Conservation (phyloP, 306 rosid species). For the Herpetospermum pedunculosum region DNA sequence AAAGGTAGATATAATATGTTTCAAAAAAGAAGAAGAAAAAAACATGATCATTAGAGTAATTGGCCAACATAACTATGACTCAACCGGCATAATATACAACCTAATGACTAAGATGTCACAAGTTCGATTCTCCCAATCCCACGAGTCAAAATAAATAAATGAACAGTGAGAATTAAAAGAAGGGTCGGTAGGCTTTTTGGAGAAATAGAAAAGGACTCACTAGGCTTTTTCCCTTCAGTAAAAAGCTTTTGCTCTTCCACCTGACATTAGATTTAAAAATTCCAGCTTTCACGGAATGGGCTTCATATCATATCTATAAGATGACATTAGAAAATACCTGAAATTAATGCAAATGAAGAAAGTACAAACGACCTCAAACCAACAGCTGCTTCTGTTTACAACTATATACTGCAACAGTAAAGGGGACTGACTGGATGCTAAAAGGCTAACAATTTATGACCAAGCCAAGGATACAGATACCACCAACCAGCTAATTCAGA, state of each 20-base stretch:
- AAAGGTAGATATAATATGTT: too few species aligned
- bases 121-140: too few species aligned
- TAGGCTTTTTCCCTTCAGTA: neutral
- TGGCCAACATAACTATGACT: too few species aligned
- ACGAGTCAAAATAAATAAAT: too few species aligned
- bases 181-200: too few species aligned
- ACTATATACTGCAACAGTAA: neutral
- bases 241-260: neutral
- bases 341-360: conserved; percentile 1
- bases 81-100: too few species aligned
- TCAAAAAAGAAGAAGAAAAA: too few species aligned
- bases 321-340: conserved; percentile 4
- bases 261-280: neutral
- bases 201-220: neutral
- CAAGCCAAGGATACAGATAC: neutral
- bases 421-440: neutral
- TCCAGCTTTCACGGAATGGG: neutral
- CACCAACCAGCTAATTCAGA: conserved; percentile 1
- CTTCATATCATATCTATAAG: conserved; percentile 1
- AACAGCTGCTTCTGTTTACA: neutral
- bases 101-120: too few species aligned
- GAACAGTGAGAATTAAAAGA: too few species aligned
- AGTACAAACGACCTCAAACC: neutral
- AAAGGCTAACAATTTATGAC: neutral
- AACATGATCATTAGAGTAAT: too few species aligned